A percentile compares a stretch with the other conserved stretches of the same genome.
These are phyloP conservation scores for Mucuna pruriens DNA, from an alignment of 306 rosid genomes.

Conservation along the genomic window DNA sequence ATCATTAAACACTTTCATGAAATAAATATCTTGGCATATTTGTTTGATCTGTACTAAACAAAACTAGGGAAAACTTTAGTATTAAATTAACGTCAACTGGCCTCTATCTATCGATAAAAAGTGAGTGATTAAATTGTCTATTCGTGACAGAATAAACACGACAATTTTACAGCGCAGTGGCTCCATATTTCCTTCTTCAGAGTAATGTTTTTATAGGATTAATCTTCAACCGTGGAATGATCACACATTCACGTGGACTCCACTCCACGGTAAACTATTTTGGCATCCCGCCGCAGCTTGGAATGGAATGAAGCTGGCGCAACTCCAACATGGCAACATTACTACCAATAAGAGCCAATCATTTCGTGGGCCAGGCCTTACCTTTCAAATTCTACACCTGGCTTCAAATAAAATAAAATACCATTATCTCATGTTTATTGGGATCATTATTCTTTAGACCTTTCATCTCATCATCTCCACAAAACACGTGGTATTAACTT, in stretches of 20 bases:
- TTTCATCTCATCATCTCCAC: conserved; percentile 4
- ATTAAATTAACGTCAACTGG: not conserved
- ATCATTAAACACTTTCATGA: conserved; percentile 18
- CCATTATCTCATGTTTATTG: not conserved
- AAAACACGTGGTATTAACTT: not conserved
- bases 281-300: not conserved
- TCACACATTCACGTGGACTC: not conserved
- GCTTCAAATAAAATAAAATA: not conserved
- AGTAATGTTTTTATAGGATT: not conserved
- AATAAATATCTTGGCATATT: not conserved
- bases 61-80: too few species aligned
- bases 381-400: not conserved
- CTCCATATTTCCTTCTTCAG: not conserved
- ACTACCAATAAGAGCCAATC: not conserved
- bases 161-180: not conserved
- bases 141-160: not conserved
- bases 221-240: not conserved
- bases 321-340: not conserved
- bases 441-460: not conserved
- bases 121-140: not conserved
- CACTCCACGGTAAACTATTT: not conserved
- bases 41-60: not conserved
- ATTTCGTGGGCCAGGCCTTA: not conserved
- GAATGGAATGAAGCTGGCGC: not conserved
- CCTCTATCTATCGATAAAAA: not conserved